Conservation (phyloP, 164 flowering plant species). For the Berberis thunbergii region DNA sequence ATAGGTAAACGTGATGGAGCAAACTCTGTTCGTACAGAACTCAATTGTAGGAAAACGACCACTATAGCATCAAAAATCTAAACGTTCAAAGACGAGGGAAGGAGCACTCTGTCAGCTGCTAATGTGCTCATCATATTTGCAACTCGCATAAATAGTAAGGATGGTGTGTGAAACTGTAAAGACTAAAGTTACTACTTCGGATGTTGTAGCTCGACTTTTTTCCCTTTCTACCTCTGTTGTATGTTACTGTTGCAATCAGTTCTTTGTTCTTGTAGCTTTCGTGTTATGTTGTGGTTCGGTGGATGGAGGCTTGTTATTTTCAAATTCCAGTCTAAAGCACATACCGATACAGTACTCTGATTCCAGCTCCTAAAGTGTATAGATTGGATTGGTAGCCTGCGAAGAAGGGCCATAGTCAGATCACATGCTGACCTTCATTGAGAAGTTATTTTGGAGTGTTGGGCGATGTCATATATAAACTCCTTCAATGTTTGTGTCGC, state of each 20-base stretch:
- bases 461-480: no score
- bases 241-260: background rate
- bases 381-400: no score
- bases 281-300: background rate
- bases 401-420: no score
- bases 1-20: no score
- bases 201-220: conserved; percentile 2
- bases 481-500: no score
- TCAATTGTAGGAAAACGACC: background rate
- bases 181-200: background rate
- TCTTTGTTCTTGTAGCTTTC: background rate
- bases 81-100: background rate
- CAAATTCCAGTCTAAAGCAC: background rate
- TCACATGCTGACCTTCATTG: no score
- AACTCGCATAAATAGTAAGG: background rate
- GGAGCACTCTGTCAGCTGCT: background rate
- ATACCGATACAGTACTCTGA: background rate
- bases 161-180: conserved; percentile 6
- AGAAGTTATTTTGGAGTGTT: no score
- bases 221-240: background rate
- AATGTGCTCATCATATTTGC: conserved; percentile 5
- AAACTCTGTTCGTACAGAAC: background rate
- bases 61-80: background rate
- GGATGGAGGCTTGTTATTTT: background rate
- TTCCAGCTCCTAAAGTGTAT: no score